Evolutionary conservation across 441 rosid genomes (phyloP), one percentile per base, ranked within the genome.

Genomic region (Pelargonium citronellum): DNA sequence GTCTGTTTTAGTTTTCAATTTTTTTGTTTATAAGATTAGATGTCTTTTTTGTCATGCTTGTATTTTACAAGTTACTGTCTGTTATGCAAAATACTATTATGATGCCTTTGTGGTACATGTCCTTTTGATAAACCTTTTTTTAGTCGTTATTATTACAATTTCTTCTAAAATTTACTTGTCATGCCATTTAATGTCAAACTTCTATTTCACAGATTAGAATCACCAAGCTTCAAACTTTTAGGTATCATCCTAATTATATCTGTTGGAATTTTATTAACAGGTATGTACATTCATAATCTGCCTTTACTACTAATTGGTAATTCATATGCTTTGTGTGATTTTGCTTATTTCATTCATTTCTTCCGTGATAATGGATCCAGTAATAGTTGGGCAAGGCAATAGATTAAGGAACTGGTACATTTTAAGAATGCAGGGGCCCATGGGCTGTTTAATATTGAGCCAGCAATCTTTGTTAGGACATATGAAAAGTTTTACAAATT

Each of bases 221-320:
- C 96, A 75, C 99, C 99, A 67, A 95, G 99, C 89, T 65, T 88
- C 68, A 88, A 85, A 75, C 99, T 95, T 76, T 75, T 83, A 46
- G 96, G 99, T 55, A 95, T 95, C 76, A 92, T 92, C 60, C 46
- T 85, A 51, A 77, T 95, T 57, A 95, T 95, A 75, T 95, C 98
- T 39, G 64, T 83, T 67, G 99, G 99, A 81, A 81, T 95, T 72
- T 82, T 95, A 78, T 79, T 95, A 69, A 75, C 99, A 74, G 99
- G 99, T 92, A 76, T 57, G 71, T 8, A 64, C 27, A 70, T 75
- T 81, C 53, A 39, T 65, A 17, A 44, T 68, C 5, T 44, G 69
- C 22, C 4, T 6, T 24, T 67, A 22, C 4, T 7, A 30, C 66
- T 64, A 64, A 37, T 5, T 37, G 6, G 10, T 61, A 6, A 5